Conservation (phyloP, 495 filamentous ascomycete species). For the Aspergillus biplanus region DNA sequence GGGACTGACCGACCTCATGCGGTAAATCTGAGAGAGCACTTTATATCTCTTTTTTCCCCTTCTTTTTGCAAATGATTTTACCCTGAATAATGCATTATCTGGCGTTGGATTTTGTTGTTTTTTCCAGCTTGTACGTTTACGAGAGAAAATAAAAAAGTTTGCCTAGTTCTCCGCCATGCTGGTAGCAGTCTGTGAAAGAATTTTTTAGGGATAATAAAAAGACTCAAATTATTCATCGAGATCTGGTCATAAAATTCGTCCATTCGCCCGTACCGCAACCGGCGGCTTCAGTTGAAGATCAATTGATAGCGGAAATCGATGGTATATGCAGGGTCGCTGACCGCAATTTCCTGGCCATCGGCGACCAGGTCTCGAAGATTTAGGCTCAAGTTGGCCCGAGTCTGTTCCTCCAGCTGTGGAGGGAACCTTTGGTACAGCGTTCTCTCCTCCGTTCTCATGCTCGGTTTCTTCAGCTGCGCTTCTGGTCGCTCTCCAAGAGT, state of each 20-base stretch:
- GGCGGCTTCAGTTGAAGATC: constrained; percentile 32
- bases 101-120: constrained; percentile 47
- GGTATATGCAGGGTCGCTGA: constrained; percentile 81
- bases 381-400: constrained; percentile 77
- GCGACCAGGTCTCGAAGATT: constrained; percentile 68
- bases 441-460: constrained; percentile 75
- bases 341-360: constrained; percentile 73
- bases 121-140: constrained; percentile 46
- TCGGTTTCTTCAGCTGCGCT: constrained; percentile 88
- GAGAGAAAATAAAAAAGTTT: constrained; percentile 40
- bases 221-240: constrained; percentile 31
- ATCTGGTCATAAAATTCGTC: constrained; percentile 22
- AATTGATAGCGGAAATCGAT: constrained; percentile 73
- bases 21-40: constrained; percentile 34
- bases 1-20: constrained; percentile 58
- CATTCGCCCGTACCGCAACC: constrained; percentile 10
- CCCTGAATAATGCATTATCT: constrained; percentile 47
- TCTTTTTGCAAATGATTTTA: constrained; percentile 17
- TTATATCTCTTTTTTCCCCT: background rate
- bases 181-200: constrained; percentile 41
- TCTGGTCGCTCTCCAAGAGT: constrained; percentile 81
- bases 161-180: constrained; percentile 41
- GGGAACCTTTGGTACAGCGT: constrained; percentile 91
- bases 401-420: constrained; percentile 77
- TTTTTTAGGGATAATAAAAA: constrained; percentile 33